Conservation (phyloP, 768 basidiomycete species). For the Lepiota venenata region DNA sequence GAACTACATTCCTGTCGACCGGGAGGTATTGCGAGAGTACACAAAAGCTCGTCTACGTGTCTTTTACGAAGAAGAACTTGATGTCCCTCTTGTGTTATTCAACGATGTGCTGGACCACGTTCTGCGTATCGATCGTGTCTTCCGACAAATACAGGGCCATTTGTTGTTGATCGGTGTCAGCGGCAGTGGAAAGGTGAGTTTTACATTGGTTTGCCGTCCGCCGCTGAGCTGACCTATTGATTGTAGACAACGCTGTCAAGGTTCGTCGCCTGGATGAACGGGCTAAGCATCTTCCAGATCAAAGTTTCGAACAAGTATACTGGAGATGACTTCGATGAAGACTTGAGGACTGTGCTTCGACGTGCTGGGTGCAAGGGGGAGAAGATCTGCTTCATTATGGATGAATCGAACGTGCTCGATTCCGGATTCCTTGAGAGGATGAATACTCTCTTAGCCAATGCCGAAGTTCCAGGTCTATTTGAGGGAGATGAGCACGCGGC, state of each 20-base stretch:
- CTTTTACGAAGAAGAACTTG: conserved; percentile 99
- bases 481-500: conserved; percentile 99
- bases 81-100: conserved; percentile 96
- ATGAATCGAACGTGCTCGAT: conserved; percentile 98
- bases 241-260: conserved; percentile 91
- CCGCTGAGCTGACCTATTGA: conserved; percentile 11
- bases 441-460: conserved; percentile 98
- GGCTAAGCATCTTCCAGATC: conserved; percentile 98
- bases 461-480: conserved; percentile 99
- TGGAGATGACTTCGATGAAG: conserved; percentile 98
- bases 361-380: conserved; percentile 97
- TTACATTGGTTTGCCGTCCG: not conserved
- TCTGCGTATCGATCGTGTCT: conserved; percentile 95
- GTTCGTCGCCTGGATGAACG: conserved; percentile 99
- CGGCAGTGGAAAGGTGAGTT: conserved; percentile 91
- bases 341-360: conserved; percentile 90
- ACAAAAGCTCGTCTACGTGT: conserved; percentile 94
- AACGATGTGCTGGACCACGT: conserved; percentile 99
- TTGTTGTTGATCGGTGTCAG: conserved; percentile 95
- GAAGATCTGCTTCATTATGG: conserved; percentile 99
- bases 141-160: conserved; percentile 98
- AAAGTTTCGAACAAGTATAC: conserved; percentile 99
- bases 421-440: conserved; percentile 99
- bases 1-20: conserved; percentile 92
- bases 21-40: conserved; percentile 91